Base-by-base conservation (phyloP, 345 rosid genomes). In the Camelina laxa region DNA sequence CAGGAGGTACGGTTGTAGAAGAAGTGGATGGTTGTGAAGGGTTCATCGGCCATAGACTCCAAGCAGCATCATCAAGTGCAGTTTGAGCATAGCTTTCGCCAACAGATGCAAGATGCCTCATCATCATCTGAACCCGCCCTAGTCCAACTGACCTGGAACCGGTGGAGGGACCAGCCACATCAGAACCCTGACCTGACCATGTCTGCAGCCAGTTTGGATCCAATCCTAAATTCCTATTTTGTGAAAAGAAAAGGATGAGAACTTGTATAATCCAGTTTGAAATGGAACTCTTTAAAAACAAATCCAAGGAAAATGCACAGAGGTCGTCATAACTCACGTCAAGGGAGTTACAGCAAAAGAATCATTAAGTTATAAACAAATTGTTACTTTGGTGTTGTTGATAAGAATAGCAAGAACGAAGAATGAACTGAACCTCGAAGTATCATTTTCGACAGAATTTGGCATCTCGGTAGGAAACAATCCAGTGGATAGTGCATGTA, bases 91-190 rank as follows among this genome's bases (percentile, higher is more conserved):
- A 93, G 58, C 93, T 89, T 82, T 91, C 98, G 51, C 98, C 98
- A 51, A 94, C 90, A 65, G 95, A 89, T 72, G 98, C 97, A 75
- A 95, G 92, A 81, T 95, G 97, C 81, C 99, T 92, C 99, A 95
- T 90, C 97, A 95, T 87, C 97, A 90, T 86, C 87, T 95, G 96
- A 76, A 95, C 97, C 74, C 98, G 82, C 35, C 91, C 91, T 69
- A 92, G 64, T 50, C 97, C 96, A 79, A 78, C 97, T 5, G 99
- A 80, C 84, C 97, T 80, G 60, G 76, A 78, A 24, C 84, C 83
- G n/a, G 87, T 89, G 42, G 99, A 95, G 67, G 99, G 92, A 72
- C 99, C 97, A 53, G 96, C 96, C 30, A 88, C 92, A 82, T 95
- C 97, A 38, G 81, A 77, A 80, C 88, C 86, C 72, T 88, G 97